These are phyloP conservation scores for Beta corolliflora DNA, from an alignment of 179 eudicot species.

Conservation along the genomic window DNA sequence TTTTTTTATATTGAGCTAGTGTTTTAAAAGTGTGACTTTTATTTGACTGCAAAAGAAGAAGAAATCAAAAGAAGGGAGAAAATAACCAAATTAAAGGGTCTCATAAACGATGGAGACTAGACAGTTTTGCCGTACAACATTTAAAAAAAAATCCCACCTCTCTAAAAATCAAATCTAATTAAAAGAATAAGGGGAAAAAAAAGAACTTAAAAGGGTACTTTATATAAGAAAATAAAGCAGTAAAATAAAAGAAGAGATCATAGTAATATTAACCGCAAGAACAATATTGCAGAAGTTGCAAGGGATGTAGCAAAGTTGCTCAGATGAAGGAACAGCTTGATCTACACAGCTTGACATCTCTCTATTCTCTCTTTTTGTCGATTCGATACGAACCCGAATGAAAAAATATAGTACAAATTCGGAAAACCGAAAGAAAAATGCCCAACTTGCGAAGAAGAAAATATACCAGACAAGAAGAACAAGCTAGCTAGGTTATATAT, in stretches of 20 bases:
- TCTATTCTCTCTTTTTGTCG: slow-evolving; percentile 6
- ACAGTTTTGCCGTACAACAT: slow-evolving; percentile 31
- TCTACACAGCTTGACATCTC: slow-evolving; percentile 35
- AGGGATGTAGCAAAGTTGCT: slow-evolving; percentile 75
- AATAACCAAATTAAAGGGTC: slow-evolving; percentile 25
- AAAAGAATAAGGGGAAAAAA: neutral
- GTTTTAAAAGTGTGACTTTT: slow-evolving; percentile 14
- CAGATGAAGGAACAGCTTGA: slow-evolving; percentile 25
- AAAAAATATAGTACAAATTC: neutral
- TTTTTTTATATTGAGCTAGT: neutral
- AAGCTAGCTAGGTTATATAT: neutral
- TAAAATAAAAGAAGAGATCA: neutral
- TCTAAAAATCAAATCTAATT: slow-evolving; percentile 17
- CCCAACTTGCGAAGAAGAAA: slow-evolving; percentile 33
- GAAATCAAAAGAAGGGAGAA: slow-evolving; percentile 25
- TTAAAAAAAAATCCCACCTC: neutral
- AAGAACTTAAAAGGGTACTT: neutral
- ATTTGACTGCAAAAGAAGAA: slow-evolving; percentile 48
- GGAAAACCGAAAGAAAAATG: neutral
- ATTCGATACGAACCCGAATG: neutral
- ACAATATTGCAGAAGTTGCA: slow-evolving; percentile 87
- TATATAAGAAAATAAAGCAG: neutral
- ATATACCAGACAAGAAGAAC: neutral
- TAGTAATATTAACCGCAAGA: slow-evolving; percentile 32
- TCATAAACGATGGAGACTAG: slow-evolving; percentile 54